Conservation (phyloP, 768 basidiomycete genomes). For the Boletus rufocinnamomeus region DNA sequence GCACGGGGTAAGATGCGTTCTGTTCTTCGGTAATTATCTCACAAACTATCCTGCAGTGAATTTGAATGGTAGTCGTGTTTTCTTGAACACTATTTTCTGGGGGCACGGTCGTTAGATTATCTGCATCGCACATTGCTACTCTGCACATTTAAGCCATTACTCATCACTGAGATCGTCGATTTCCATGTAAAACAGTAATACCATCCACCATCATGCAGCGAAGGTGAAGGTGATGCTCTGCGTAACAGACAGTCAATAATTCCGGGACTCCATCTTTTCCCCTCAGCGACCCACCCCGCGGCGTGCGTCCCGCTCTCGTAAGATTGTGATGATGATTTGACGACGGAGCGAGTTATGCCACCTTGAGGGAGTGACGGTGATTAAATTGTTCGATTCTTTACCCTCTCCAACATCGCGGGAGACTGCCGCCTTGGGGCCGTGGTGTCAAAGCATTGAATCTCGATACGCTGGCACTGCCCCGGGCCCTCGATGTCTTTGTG, state of each 20-base stretch:
- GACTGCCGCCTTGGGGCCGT: background rate
- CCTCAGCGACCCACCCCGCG: background rate
- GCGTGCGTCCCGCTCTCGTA: background rate
- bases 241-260: background rate
- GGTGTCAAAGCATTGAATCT: conserved; percentile 5
- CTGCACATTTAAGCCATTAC: conserved; percentile 28
- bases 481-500: background rate
- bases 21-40: background rate
- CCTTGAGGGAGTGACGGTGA: conserved; percentile 7
- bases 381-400: conserved; percentile 2
- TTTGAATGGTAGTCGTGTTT: conserved; percentile 46
- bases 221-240: conserved; percentile 2
- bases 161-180: conserved; percentile 21
- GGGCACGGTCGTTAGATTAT: conserved; percentile 21
- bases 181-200: conserved; percentile 28
- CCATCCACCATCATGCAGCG: conserved; percentile 10
- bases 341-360: background rate
- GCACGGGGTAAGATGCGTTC: conserved; percentile 76
- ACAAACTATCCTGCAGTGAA: conserved; percentile 33
- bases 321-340: background rate
- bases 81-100: conserved; percentile 1
- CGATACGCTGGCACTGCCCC: too few relatives aligned
- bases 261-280: background rate
- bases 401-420: background rate
- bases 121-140: conserved; percentile 25